Percentiles rank a stretch among this genome's conserved stretches.
These are phyloP conservation scores for Aspergillus alliaceus DNA, from an alignment of 2,329 filamentous ascomycete species.

Conservation along the genomic window DNA sequence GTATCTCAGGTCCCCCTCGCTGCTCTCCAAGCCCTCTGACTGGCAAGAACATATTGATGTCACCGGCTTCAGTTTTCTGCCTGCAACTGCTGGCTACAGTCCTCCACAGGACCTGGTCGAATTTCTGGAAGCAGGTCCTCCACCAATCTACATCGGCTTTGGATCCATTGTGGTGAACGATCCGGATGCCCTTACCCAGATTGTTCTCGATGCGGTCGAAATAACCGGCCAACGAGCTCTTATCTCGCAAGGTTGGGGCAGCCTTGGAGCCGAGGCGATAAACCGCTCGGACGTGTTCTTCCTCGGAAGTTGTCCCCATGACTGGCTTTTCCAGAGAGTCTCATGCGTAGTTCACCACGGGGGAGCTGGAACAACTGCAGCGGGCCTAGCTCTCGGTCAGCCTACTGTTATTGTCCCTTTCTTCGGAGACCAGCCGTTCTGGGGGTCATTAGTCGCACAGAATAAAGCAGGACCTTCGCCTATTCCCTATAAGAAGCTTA, in stretches of 20 bases:
- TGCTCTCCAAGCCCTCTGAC: slow-evolving; percentile 74
- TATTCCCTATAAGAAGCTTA: not conserved
- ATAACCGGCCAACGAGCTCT: slow-evolving; percentile 69
- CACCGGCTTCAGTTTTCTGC: slow-evolving; percentile 72
- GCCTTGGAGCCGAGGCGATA: slow-evolving; percentile 68
- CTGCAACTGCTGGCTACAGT: slow-evolving; percentile 64
- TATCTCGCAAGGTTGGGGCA: slow-evolving; percentile 83
- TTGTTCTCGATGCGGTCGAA: slow-evolving; percentile 70
- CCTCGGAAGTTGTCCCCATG: slow-evolving; percentile 80
- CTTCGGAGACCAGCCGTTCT: not conserved
- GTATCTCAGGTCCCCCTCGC: slow-evolving; percentile 58
- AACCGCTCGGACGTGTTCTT: slow-evolving; percentile 71
- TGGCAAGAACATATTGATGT: slow-evolving; percentile 72
- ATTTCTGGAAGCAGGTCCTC: slow-evolving; percentile 66
- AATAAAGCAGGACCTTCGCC: not conserved
- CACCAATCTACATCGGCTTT: slow-evolving; percentile 78
- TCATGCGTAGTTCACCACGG: not conserved
- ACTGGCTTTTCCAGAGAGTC: slow-evolving; percentile 33
- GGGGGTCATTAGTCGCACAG: not conserved
- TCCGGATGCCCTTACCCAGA: slow-evolving; percentile 66
- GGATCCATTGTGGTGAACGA: slow-evolving; percentile 78
- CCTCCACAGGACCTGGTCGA: slow-evolving; percentile 63
- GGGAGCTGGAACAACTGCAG: not conserved
- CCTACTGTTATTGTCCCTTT: not conserved
- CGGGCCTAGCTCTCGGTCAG: not conserved